Evolutionary conservation across 2,329 filamentous ascomycete species (phyloP).

Genomic region (Monosporascus cannonballus): DNA sequence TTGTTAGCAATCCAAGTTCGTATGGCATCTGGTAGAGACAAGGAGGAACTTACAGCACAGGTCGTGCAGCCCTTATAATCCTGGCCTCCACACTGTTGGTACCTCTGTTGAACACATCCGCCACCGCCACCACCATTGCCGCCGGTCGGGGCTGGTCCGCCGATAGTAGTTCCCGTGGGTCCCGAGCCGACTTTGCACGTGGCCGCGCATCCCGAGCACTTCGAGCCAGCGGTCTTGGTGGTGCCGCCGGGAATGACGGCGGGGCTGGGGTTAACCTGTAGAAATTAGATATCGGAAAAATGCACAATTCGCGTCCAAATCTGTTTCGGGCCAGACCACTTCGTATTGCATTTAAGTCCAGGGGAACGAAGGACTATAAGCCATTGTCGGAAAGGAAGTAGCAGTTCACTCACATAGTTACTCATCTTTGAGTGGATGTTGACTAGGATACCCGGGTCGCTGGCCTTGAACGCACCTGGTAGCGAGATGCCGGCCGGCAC

Average conservation of each 20-base stretch:
- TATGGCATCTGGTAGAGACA: background rate
- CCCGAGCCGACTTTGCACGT: constrained; percentile 30
- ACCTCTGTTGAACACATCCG: constrained; percentile 28
- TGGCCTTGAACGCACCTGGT: constrained; percentile 37
- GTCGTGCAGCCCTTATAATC: constrained; percentile 36
- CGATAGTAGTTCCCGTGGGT: constrained; percentile 20
- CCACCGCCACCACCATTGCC: constrained; percentile 11
- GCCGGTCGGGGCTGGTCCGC: constrained; percentile 7
- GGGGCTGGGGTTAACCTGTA: constrained; percentile 33
- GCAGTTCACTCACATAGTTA: constrained; percentile 21
- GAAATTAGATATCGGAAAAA: background rate
- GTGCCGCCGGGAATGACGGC: constrained; percentile 34
- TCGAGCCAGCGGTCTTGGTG: constrained; percentile 33
- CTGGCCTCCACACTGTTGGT: constrained; percentile 34
- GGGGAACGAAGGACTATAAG: no score
- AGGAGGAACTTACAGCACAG: constrained; percentile 27
- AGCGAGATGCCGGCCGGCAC: constrained; percentile 27
- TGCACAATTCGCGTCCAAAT: background rate
- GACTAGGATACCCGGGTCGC: constrained; percentile 39
- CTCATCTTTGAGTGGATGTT: constrained; percentile 39
- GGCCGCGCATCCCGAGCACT: constrained; percentile 33
- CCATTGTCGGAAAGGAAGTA: no score
- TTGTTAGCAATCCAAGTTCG: constrained; percentile 2
- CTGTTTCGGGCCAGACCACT: no score
- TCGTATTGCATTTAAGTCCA: no score